A percentile compares a stretch with the other conserved stretches of the same genome.
These are phyloP conservation scores for Epichloe uncinata DNA, from an alignment of 2,329 filamentous ascomycete genomes.

Conservation along the genomic window DNA sequence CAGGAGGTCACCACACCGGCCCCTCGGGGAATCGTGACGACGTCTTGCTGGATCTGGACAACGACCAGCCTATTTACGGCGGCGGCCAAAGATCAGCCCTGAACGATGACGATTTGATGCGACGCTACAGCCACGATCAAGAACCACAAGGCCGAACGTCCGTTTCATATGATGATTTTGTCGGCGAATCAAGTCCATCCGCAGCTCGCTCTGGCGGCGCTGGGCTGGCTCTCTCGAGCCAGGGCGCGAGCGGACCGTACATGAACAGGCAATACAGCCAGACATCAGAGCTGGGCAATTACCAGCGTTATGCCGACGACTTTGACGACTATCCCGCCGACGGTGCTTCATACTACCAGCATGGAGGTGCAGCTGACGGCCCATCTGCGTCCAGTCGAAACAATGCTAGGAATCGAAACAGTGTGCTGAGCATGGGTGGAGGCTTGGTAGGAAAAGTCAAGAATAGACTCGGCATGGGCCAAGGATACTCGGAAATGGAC, in stretches of 20 bases:
- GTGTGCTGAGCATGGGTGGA: constrained; percentile 74
- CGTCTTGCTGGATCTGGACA: constrained; percentile 62
- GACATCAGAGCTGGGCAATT: constrained; percentile 73
- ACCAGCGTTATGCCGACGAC: constrained; percentile 81
- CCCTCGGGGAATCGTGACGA: constrained; percentile 38
- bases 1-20: constrained; percentile 34
- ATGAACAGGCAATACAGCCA: constrained; percentile 49
- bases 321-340: constrained; percentile 72
- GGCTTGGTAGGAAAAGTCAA: constrained; percentile 79
- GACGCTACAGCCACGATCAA: constrained; percentile 60
- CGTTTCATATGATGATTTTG: constrained; percentile 88
- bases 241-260: constrained; percentile 27
- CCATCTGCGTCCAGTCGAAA: constrained; percentile 27
- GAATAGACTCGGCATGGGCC: constrained; percentile 77
- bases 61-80: constrained; percentile 58
- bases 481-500: constrained; percentile 95
- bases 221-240: constrained; percentile 11
- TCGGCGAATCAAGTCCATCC: constrained; percentile 46
- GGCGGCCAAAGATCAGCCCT: constrained; percentile 64
- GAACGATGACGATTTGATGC: constrained; percentile 68
- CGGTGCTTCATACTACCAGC: constrained; percentile 70
- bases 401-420: constrained; percentile 68
- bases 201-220: constrained; percentile 26
- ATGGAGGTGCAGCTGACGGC: constrained; percentile 49
- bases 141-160: constrained; percentile 57